A percentile compares a stretch with the other conserved stretches of the same genome.
These are phyloP conservation scores for Aspergillus sp. DNA, from an alignment of 2,329 filamentous ascomycete genomes.

Conservation along the genomic window DNA sequence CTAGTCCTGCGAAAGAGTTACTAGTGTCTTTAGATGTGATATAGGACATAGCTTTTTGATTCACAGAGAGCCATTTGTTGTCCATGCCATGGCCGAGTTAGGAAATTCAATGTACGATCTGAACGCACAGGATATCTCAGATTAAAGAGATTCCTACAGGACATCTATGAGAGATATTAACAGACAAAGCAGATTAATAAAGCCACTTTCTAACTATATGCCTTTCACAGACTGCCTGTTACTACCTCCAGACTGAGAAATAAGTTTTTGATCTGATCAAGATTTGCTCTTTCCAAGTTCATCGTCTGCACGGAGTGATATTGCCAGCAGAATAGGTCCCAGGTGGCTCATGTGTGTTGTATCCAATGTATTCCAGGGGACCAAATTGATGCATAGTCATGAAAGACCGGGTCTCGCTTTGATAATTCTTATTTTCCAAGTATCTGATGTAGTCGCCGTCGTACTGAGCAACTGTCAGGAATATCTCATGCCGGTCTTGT, in stretches of 20 bases:
- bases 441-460: slow-evolving; percentile 4
- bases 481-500: not conserved
- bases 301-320: slow-evolving; percentile 1
- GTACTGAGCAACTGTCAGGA: not conserved
- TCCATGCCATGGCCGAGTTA: not conserved
- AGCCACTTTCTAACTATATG: not conserved
- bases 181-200: not conserved
- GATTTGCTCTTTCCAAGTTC: not conserved
- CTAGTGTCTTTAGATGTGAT: not conserved
- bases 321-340: slow-evolving; percentile 5
- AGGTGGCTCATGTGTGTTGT: slow-evolving; percentile 2
- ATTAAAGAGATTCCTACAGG: no score
- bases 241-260: not conserved
- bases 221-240: not conserved
- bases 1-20: not conserved
- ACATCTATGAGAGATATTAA: no score
- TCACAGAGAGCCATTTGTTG: not conserved
- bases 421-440: not conserved
- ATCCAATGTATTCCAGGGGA: slow-evolving; percentile 7
- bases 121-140: no score
- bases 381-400: slow-evolving; percentile 10
- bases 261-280: not conserved
- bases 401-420: slow-evolving; percentile 1
- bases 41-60: not conserved
- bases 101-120: no score